A percentile compares a stretch with the other conserved stretches of the same genome.
Conservation (phyloP, 2,329 filamentous ascomycete genomes). For the Alternaria longipes region DNA sequence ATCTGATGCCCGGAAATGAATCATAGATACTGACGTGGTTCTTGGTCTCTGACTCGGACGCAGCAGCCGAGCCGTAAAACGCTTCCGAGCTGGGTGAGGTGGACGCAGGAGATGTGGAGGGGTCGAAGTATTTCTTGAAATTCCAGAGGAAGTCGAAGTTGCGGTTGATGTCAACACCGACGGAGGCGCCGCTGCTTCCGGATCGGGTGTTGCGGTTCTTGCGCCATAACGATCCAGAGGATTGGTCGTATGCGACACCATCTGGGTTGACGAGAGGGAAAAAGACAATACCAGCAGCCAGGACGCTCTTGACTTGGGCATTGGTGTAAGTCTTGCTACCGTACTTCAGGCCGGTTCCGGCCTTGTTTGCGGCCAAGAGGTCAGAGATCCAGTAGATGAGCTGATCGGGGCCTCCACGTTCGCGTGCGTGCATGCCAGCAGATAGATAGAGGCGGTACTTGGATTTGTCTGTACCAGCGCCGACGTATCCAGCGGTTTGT, state of each 20-base stretch:
- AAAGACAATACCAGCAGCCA: conserved; percentile 65
- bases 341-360: conserved; percentile 61
- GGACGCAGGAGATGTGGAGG: conserved; percentile 53
- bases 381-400: conserved; percentile 68
- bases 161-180: conserved; percentile 50
- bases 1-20: conserved; percentile 60
- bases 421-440: conserved; percentile 65
- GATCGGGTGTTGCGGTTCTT: conserved; percentile 54
- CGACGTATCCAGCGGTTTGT: conserved; percentile 56
- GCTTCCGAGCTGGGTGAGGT: conserved; percentile 57
- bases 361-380: conserved; percentile 63
- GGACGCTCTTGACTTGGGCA: conserved; percentile 61
- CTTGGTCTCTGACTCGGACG: conserved; percentile 66
- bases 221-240: conserved; percentile 45
- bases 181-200: conserved; percentile 37
- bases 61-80: conserved; percentile 62
- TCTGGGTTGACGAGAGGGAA: conserved; percentile 50
- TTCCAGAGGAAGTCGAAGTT: conserved; percentile 66
- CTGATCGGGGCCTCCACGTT: conserved; percentile 66
- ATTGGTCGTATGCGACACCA: conserved; percentile 48
- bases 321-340: conserved; percentile 63
- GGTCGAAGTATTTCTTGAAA: conserved; percentile 58
- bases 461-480: conserved; percentile 55
- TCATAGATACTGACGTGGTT: conserved; percentile 64
- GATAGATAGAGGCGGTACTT: conserved; percentile 61